phyloP scores from a whole-genome alignment of 1,284 basidiomycete species.

The Malassezia slooffiae region DNA sequence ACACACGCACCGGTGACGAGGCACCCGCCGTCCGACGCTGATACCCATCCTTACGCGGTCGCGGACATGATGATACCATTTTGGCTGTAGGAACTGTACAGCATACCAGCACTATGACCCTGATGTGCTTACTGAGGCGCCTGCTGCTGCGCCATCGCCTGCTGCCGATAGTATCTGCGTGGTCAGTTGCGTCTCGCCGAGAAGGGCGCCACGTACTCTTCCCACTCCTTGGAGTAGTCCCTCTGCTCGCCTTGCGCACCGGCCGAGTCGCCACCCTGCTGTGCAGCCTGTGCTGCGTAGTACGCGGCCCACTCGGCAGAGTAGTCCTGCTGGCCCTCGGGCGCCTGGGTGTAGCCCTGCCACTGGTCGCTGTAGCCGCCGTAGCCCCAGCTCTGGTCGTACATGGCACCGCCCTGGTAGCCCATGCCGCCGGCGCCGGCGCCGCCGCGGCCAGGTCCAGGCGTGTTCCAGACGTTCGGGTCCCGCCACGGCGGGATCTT shows the following conservation, averaged over 20 bases:
- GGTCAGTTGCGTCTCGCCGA: too few species aligned
- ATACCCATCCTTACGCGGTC: background rate
- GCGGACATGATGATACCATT: background rate
- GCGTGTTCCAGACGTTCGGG: constrained; percentile 38
- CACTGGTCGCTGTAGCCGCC: constrained; percentile 10
- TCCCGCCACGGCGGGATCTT: constrained; percentile 46
- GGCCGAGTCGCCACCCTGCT: constrained; percentile 5
- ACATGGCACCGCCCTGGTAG: background rate
- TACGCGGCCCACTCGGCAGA: constrained; percentile 45
- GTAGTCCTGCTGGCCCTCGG: constrained; percentile 30
- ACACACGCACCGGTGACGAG: too few species aligned
- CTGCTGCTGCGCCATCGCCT: constrained; percentile 23
- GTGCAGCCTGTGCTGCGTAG: constrained; percentile 32
- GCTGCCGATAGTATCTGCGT: constrained; percentile 22
- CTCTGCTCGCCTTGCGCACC: constrained; percentile 9
- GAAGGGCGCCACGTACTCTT: too few species aligned
- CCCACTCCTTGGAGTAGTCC: constrained; percentile 45
- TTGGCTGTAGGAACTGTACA: background rate
- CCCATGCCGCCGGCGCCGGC: constrained; percentile 3
- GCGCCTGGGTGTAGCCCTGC: background rate
- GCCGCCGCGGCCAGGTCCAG: constrained; percentile 19
- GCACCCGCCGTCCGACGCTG: background rate
- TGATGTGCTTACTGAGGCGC: constrained; percentile 4
- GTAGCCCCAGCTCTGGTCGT: constrained; percentile 3
- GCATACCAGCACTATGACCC: background rate